Evolutionary conservation across 2,329 filamentous ascomycete species (phyloP).

Genomic region (Exophiala sp.): DNA sequence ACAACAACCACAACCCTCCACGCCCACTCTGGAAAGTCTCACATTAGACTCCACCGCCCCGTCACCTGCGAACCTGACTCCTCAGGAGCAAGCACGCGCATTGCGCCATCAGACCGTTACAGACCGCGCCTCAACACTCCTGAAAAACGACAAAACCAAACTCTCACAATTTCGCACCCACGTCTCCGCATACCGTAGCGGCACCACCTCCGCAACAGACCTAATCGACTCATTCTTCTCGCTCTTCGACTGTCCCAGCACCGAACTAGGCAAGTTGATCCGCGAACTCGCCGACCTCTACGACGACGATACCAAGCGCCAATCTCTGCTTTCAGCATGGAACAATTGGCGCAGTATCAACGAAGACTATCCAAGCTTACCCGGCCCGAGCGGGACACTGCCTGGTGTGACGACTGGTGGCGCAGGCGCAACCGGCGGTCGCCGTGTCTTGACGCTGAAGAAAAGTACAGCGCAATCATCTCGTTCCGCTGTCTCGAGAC

Average conservation of each 20-base stretch:
- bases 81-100: slow-evolving; percentile 76
- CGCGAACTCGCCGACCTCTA: slow-evolving; percentile 91
- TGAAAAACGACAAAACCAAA: slow-evolving; percentile 73
- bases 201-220: slow-evolving; percentile 65
- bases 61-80: slow-evolving; percentile 49
- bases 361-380: slow-evolving; percentile 88
- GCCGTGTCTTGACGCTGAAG: slow-evolving; percentile 63
- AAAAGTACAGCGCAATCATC: slow-evolving; percentile 67
- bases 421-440: slow-evolving; percentile 56
- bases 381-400: slow-evolving; percentile 67
- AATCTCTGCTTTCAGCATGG: slow-evolving; percentile 76
- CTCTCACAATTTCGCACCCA: slow-evolving; percentile 72
- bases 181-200: slow-evolving; percentile 74
- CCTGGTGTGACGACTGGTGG: slow-evolving; percentile 52
- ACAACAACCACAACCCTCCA: slow-evolving; percentile 25
- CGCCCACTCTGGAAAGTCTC: slow-evolving; percentile 50
- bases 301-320: slow-evolving; percentile 73
- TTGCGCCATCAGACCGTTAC: slow-evolving; percentile 80
- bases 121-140: slow-evolving; percentile 75
- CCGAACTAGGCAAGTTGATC: slow-evolving; percentile 80
- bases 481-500: slow-evolving; percentile 55
- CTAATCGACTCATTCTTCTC: slow-evolving; percentile 85
- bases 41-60: slow-evolving; percentile 50
- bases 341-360: slow-evolving; percentile 94
- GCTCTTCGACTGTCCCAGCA: slow-evolving; percentile 76